These are phyloP conservation scores for Trichoderma simmonsii DNA, from an alignment of 2,329 filamentous ascomycete genomes.

Conservation along the genomic window DNA sequence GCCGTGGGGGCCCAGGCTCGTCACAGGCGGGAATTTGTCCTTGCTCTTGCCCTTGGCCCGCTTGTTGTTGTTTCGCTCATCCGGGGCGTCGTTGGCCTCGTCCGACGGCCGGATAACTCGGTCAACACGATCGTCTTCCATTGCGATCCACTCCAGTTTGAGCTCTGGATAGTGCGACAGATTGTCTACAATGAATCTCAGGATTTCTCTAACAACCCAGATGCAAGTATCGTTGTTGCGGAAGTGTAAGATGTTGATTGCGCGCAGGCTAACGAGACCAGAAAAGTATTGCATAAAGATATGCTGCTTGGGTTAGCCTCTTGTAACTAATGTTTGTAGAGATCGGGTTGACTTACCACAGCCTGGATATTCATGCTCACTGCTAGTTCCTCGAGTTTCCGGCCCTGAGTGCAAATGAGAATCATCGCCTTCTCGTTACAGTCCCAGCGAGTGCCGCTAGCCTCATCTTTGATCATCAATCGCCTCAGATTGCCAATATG, in stretches of 20 bases:
- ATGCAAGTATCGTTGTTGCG: conserved; percentile 55
- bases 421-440: conserved; percentile 52
- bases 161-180: conserved; percentile 53
- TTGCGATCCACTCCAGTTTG: conserved; percentile 57
- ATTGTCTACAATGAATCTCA: conserved; percentile 57
- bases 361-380: conserved; percentile 51
- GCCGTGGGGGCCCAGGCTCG: conserved; percentile 11
- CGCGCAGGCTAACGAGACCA: conserved; percentile 47
- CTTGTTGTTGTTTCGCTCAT: conserved; percentile 27
- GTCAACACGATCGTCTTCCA: conserved; percentile 50
- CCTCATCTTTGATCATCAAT: conserved; percentile 59
- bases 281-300: conserved; percentile 53
- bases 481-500: conserved; percentile 53
- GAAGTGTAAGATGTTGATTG: conserved; percentile 54
- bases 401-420: conserved; percentile 51
- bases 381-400: conserved; percentile 53
- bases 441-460: conserved; percentile 52
- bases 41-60: conserved; percentile 38
- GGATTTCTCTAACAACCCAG: conserved; percentile 55
- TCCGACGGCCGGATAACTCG: conserved; percentile 45
- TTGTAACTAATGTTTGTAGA: not conserved
- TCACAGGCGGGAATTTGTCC: conserved; percentile 25
- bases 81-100: conserved; percentile 24
- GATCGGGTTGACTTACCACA: conserved; percentile 44
- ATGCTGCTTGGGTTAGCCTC: conserved; percentile 42